Percentiles rank a stretch among this genome's conserved stretches.
Evolutionary conservation across 2,329 filamentous ascomycete genomes (phyloP).

Genomic region (Verticillium dahliae): DNA sequence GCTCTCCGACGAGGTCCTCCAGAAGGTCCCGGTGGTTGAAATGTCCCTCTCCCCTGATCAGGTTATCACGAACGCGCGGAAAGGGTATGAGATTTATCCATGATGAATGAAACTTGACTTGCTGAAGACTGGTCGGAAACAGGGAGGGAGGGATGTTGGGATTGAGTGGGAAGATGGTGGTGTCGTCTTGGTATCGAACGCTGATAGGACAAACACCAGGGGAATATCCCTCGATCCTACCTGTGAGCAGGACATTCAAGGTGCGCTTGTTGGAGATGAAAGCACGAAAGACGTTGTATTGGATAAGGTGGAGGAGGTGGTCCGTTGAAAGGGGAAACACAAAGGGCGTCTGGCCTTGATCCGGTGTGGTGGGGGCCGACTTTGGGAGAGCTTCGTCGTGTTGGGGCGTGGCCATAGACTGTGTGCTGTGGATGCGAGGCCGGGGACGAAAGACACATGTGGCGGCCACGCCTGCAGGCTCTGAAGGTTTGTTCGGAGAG

Average conservation of each 20-base stretch:
- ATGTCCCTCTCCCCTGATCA: constrained; percentile 3
- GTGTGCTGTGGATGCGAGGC: neutral
- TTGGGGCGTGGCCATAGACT: neutral
- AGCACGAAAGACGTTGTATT: constrained; percentile 8
- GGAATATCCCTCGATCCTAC: neutral
- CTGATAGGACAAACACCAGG: neutral
- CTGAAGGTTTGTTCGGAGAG: neutral
- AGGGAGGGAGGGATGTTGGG: constrained; percentile 7
- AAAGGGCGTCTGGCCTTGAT: neutral
- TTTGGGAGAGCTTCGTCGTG: neutral
- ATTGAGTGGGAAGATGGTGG: constrained; percentile 5
- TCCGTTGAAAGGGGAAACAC: constrained; percentile 3
- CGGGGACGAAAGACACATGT: neutral
- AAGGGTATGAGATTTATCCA: constrained; percentile 10
- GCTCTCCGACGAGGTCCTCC: constrained; percentile 4
- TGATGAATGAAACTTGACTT: neutral
- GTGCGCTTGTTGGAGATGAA: constrained; percentile 2
- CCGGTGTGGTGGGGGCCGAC: neutral
- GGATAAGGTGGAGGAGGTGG: constrained; percentile 6
- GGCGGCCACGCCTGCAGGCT: neutral
- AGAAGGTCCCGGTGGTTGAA: constrained; percentile 6
- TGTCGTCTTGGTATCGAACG: constrained; percentile 4
- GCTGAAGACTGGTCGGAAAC: constrained; percentile 1
- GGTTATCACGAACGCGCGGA: constrained; percentile 6
- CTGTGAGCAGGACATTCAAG: constrained; percentile 3